Conservation (phyloP, 768 basidiomycete genomes). For the Lactifluus subvellereus region DNA sequence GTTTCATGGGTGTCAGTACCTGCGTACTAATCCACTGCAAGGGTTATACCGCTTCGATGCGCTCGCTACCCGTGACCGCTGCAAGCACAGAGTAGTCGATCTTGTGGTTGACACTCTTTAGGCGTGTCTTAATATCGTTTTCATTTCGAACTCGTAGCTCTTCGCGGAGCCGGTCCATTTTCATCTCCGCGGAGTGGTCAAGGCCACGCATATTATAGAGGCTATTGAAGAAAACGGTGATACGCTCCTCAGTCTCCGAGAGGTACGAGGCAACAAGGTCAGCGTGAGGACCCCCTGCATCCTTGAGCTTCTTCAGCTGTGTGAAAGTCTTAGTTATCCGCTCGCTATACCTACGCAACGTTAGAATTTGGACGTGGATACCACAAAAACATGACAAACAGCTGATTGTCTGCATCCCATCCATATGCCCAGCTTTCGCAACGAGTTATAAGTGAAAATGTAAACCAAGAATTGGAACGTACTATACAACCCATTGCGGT, state of each 20-base stretch:
- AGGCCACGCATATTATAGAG: slow-evolving; percentile 6
- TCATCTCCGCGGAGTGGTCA: slow-evolving; percentile 4
- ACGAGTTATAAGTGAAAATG: background rate
- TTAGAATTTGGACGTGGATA: background rate
- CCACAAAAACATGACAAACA: slow-evolving; percentile 2
- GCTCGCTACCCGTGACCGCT: slow-evolving; percentile 15
- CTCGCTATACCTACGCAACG: slow-evolving; percentile 6
- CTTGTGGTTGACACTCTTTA: slow-evolving; percentile 16
- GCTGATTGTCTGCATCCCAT: slow-evolving; percentile 19
- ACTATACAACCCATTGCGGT: slow-evolving; percentile 20
- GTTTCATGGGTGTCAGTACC: background rate
- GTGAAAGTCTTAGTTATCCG: background rate
- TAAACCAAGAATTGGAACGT: background rate
- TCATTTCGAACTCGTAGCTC: slow-evolving; percentile 9
- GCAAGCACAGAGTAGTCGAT: slow-evolving; percentile 13
- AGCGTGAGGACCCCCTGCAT: background rate
- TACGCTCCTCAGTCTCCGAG: slow-evolving; percentile 1
- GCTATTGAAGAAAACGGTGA: slow-evolving; percentile 3
- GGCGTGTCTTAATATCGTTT: slow-evolving; percentile 8
- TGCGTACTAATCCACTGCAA: background rate
- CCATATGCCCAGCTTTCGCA: slow-evolving; percentile 19
- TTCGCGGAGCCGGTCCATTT: slow-evolving; percentile 16
- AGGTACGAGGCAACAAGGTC: slow-evolving; percentile 3
- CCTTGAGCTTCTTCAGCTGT: slow-evolving; percentile 13
- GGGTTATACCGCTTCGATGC: slow-evolving; percentile 9